phyloP scores from a whole-genome alignment of 805 yeast genomes.

The Yamadazyma akitaensis region DNA sequence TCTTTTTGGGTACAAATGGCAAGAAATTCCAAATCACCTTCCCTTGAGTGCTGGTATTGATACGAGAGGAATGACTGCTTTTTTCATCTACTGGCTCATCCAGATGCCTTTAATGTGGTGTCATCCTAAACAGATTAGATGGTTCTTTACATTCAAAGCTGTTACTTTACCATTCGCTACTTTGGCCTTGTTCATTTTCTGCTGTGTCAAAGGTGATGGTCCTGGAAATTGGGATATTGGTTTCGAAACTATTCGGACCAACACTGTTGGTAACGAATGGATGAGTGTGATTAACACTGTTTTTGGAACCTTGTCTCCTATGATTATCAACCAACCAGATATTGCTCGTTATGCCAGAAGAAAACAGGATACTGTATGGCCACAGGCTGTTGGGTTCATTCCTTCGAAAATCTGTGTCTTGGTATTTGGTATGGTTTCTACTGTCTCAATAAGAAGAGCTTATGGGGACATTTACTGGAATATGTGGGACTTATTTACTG shows the following conservation, averaged over 20 bases:
- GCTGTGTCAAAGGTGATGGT: slow-evolving; percentile 12
- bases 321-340: slow-evolving; percentile 16
- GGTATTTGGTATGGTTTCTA: slow-evolving; percentile 14
- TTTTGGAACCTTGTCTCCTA: slow-evolving; percentile 15
- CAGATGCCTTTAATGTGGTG: slow-evolving; percentile 14
- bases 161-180: slow-evolving; percentile 12
- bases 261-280: slow-evolving; percentile 11
- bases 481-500: slow-evolving; percentile 23
- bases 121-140: slow-evolving; percentile 14
- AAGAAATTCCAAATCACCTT: slow-evolving; percentile 9
- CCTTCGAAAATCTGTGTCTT: slow-evolving; percentile 13
- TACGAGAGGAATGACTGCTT: slow-evolving; percentile 9
- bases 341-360: slow-evolving; percentile 14
- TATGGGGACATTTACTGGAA: slow-evolving; percentile 23
- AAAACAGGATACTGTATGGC: slow-evolving; percentile 12
- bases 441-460: slow-evolving; percentile 11
- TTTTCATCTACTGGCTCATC: slow-evolving; percentile 11
- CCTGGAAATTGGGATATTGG: slow-evolving; percentile 14
- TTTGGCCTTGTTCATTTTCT: slow-evolving; percentile 12
- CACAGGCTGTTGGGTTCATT: slow-evolving; percentile 14
- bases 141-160: slow-evolving; percentile 12
- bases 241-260: neutral
- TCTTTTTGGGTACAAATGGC: slow-evolving; percentile 14
- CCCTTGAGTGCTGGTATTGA: slow-evolving; percentile 12
- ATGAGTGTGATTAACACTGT: slow-evolving; percentile 12